Evolutionary conservation across 768 basidiomycete genomes (phyloP).

Genomic region (Pleurotus pulmonarius): DNA sequence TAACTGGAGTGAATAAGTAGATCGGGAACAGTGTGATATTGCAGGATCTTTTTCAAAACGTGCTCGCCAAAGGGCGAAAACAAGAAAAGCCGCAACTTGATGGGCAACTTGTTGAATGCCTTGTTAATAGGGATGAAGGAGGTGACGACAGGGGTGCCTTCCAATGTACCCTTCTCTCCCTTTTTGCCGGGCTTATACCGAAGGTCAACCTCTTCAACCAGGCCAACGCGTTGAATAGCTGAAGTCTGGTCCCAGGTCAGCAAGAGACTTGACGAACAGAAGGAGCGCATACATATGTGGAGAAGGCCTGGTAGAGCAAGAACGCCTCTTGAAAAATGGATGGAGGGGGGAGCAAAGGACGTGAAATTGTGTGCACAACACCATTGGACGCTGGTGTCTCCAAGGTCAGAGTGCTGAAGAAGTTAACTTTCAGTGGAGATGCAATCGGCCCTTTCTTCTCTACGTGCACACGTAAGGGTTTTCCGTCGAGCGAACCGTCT

Average conservation of each 20-base stretch:
- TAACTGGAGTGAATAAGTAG: conserved; percentile 46
- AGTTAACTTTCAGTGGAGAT: conserved; percentile 35
- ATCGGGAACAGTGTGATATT: conserved; percentile 54
- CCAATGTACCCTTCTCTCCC: conserved; percentile 31
- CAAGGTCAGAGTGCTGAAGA: conserved; percentile 37
- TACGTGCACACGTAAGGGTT: conserved; percentile 43
- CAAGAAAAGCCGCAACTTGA: conserved; percentile 47
- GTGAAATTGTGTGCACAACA: conserved; percentile 48
- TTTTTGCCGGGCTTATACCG: conserved; percentile 35
- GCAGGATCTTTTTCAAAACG: conserved; percentile 48
- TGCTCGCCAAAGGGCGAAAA: conserved; percentile 57
- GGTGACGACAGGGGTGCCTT: conserved; percentile 44
- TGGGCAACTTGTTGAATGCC: conserved; percentile 44
- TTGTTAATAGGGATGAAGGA: conserved; percentile 53
- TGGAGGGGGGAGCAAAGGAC: conserved; percentile 54
- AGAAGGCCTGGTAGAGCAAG: conserved; percentile 37
- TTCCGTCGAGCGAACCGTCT: conserved; percentile 35
- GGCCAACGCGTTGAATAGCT: conserved; percentile 47
- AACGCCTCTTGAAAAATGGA: conserved; percentile 47
- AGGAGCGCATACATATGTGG: conserved; percentile 37
- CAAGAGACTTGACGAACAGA: no score
- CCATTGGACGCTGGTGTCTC: not conserved
- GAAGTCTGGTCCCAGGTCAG: conserved; percentile 37
- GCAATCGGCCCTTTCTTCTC: conserved; percentile 24
- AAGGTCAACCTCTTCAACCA: conserved; percentile 42